Base-by-base conservation (phyloP, 1,139 yeast genomes). In the Geotrichum cucujoidarum region DNA sequence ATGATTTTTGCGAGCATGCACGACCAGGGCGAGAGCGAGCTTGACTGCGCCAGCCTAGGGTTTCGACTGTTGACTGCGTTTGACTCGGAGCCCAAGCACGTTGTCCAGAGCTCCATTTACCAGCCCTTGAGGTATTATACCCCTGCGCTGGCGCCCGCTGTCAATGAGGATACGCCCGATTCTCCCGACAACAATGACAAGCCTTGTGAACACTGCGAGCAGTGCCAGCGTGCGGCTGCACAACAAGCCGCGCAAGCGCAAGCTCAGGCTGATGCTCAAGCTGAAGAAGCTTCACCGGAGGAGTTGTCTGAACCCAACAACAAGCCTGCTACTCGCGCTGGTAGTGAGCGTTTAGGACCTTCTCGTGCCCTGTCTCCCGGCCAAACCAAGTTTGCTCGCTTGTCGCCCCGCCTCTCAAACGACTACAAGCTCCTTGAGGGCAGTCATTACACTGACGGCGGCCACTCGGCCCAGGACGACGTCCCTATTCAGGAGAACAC, bases 61-160 rank as follows among this genome's bases (percentile, higher is more conserved):
- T 41, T 41, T 24, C 24, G 52, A 10, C 35, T 49, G 25, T 40
- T 49, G 20, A 41, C 46, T 6, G 45, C 40, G 3, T 49, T 49
- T 42, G 52, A 49, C 20, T 44, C 52, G 4, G 52, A 49, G 35
- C 52, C 52, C 1, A 37, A 39, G 21, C 49, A 49, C 22, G 49
- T 42, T 5, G 44, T 49, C 3, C 52, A 45, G 25, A 38, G 43
- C 1, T 45, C 48, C 4, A 45, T 45, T 6, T 45, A 45, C 21
- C 48, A 45, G 18, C 40, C 48, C 5, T 24, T 45, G 20, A 44
- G 34, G 27, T 40, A 40, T 14, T 45, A 45, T 31, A 40, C 48
- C 5, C 45, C 48, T 4, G 13, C 34, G 4, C 30, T 45, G 17
- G 48, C 40, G 13, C 48, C 48, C 6, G 29, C 40, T 8, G 14